Evolutionary conservation across 768 basidiomycete species (phyloP), one percentile per base, ranked within the genome.

Genomic region (Hygrophorus russula): DNA sequence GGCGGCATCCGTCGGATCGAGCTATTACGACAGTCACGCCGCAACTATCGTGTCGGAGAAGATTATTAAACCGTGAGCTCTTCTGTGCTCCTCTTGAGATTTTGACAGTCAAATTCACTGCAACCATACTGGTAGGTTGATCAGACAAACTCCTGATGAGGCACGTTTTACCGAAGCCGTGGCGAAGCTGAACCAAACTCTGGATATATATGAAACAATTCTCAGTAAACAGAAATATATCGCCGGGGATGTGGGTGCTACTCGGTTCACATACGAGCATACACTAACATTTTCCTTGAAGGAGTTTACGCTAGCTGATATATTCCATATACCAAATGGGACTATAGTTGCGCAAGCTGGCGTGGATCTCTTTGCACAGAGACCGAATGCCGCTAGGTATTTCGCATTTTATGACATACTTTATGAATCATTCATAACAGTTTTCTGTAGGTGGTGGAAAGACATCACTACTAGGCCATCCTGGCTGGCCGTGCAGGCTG

Each of bases 181-280:
- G 15, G 51, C 50, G 1, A 49, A 49, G 8, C 53, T 73, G 13
- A 58, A 58, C 1, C 51, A 48, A 3, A 71, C 65, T 36, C 62
- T 81, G 3, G 67, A 72, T 13, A 71, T 51, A 3, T 80, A 79
- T 47, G 69, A 80, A 8, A 52, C 49, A 12, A 73, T 82, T 31
- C 62, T 80, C 12, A 55, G 59, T 14, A 78, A 73, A 54, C 68
- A 71, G 28, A 56, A 62, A 27, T 80, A 77, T 49, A 56, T 78
- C 5, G 72, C 72, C 19, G 79, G 79, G 13, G 60, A 76, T 49
- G 77, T 73, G 46, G 41, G 67, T 58, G 28, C 7, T 36, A n/a
- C 30, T n/a, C 27, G 19, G 10, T 43, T 4, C 18, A 32, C 34
- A 13, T 15, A 20, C 8, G 10, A n/a, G 40, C 6, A 41, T 31